Evolutionary conservation across 108 stramenopile species (phyloP).

Genomic region (Mayamaea pseudoterrestris): DNA sequence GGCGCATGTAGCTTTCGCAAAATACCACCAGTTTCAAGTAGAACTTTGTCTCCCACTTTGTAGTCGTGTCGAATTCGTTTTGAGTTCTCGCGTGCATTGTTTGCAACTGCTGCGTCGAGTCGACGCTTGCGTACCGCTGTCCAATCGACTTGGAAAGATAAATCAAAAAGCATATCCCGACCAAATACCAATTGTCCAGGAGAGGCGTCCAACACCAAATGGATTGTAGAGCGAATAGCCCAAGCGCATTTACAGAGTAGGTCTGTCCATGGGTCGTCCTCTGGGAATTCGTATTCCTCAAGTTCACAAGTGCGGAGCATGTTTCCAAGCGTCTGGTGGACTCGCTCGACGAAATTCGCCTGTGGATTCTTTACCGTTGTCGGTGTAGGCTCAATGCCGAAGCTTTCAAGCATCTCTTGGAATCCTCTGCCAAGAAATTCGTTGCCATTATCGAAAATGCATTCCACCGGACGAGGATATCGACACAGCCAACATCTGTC

Average conservation of each 20-base stretch:
- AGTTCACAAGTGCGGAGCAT: conserved; percentile 9
- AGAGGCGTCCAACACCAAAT: conserved; percentile 13
- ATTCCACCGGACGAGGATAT: conserved; percentile 18
- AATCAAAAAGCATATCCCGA: conserved; percentile 25
- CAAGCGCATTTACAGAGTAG: conserved; percentile 14
- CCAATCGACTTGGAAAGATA: conserved; percentile 24
- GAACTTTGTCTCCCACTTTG: conserved; percentile 11
- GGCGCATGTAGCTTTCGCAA: neutral
- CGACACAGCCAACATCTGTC: conserved; percentile 21
- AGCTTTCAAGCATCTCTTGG: conserved; percentile 7
- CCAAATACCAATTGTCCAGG: conserved; percentile 23
- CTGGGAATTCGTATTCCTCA: conserved; percentile 2
- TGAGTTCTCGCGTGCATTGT: conserved; percentile 15
- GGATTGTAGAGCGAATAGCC: conserved; percentile 18
- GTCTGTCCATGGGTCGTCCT: neutral
- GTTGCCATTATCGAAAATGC: conserved; percentile 24
- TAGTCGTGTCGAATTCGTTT: conserved; percentile 9
- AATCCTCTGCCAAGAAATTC: conserved; percentile 8
- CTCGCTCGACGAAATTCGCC: conserved; percentile 26
- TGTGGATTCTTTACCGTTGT: conserved; percentile 30
- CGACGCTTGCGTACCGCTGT: conserved; percentile 8
- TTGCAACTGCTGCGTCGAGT: conserved; percentile 1
- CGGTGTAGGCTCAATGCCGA: conserved; percentile 14
- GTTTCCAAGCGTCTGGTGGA: conserved; percentile 19
- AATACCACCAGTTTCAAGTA: conserved; percentile 3